Evolutionary conservation across 352 stramenopile species (phyloP), one percentile per base, ranked within the genome.

Genomic region (Phytophthora rubi): DNA sequence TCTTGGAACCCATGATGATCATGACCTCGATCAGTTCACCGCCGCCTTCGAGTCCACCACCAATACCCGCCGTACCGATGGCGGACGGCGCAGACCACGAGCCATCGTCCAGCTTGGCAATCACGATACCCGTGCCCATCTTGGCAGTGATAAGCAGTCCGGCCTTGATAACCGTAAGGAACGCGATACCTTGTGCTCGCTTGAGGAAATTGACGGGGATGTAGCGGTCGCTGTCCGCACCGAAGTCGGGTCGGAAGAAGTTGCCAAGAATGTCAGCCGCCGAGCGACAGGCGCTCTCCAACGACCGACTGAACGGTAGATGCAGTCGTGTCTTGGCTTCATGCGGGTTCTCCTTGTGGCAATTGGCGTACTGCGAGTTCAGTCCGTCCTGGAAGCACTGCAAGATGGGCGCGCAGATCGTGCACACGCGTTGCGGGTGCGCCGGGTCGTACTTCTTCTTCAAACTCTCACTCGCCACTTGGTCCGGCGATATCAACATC

Each of bases 11-110:
- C 30, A 98, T 81, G 44, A 99, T 90, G 76, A 99, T 98, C 65
- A 98, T 92, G 58, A 98, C 91, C 80, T 99, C 94, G 10, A 97
- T 92, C 13, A 98, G 75, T 74, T 98, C 93, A 15, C 93, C 94
- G 32, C 95, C 95, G 28, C 88, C 81, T 60, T 98, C 80, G 3
- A 94, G 86, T 33, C 95, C 94, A 75, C 81, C 83, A 10, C 90
- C 89, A 54, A 98, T 86, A 10, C 95, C 94, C 0, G 86, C 88
- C 0, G 93, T 95, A n/a, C 94, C 94, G 66, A 99, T 98, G 8
- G 96, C 96, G 30, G 87, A 97, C 1, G 96, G 96, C 8, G 95
- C 92, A 21, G 89, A 97, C 96, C 96, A 99, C 23, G 83, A 77
- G 13, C 90, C 83, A 59, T 96, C 81, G 8, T 83, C 78, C 0